phyloP scores from a whole-genome alignment of 192 early-diverging fungal species.

The Neocallimastix lanati region DNA sequence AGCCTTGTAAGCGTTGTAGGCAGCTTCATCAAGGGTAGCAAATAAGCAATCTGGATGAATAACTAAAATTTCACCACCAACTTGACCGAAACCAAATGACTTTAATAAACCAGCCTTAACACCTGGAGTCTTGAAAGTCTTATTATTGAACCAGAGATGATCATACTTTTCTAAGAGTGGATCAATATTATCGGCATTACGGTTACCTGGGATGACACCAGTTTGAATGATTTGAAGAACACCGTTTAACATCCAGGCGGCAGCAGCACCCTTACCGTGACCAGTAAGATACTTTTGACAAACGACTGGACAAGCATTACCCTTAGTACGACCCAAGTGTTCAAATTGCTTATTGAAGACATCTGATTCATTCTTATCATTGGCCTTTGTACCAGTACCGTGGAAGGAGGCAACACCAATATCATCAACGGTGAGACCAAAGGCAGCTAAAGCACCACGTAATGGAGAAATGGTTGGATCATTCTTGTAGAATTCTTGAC shows the following conservation, averaged over 20 bases:
- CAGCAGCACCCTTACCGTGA: slow-evolving; percentile 91
- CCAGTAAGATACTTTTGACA: slow-evolving; percentile 91
- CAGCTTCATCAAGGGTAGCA: slow-evolving; percentile 37
- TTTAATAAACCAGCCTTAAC: neutral
- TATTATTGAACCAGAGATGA: slow-evolving; percentile 61
- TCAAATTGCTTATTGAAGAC: slow-evolving; percentile 69
- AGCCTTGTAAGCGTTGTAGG: slow-evolving; percentile 51
- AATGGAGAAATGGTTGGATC: slow-evolving; percentile 62
- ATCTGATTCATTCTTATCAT: slow-evolving; percentile 86
- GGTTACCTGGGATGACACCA: slow-evolving; percentile 80
- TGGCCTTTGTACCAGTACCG: slow-evolving; percentile 82
- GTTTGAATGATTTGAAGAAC: slow-evolving; percentile 66
- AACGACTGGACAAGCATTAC: slow-evolving; percentile 57
- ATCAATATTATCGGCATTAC: slow-evolving; percentile 75
- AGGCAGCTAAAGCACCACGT: slow-evolving; percentile 70
- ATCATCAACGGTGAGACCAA: slow-evolving; percentile 78
- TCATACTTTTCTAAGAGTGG: slow-evolving; percentile 52
- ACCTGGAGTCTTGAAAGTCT: slow-evolving; percentile 21
- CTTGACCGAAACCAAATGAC: neutral
- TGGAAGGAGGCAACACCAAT: slow-evolving; percentile 91
- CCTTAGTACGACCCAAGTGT: slow-evolving; percentile 70
- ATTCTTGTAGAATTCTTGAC: slow-evolving; percentile 58
- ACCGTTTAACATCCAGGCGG: slow-evolving; percentile 93
- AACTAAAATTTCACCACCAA: neutral
- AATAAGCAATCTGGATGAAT: neutral